Evolutionary conservation across 805 yeast genomes (phyloP), one percentile per base, ranked within the genome.

Genomic region (baker's yeast (Saccharomyces cerevisiae)): DNA sequence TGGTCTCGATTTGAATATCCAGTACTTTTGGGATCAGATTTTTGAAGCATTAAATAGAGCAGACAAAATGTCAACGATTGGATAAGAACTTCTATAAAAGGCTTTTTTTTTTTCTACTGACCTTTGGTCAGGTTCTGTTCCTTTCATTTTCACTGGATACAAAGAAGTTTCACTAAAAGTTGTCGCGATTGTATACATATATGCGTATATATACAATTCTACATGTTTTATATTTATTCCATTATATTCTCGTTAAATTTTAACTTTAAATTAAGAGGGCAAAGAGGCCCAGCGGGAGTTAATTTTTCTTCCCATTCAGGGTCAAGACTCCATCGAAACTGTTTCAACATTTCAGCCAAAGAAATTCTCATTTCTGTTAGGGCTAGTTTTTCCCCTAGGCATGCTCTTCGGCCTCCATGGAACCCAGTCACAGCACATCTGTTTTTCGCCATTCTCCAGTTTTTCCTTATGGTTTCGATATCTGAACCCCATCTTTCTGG

Each of bases 351-450:
- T 43, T 68, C 69, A 6, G 66, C 61, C 4, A 80, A 50, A 9
- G 77, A 70, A 11, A 73, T 63, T 55, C 76, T 74, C 28, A 75
- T 65, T 59, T 80, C 80, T 43, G 67, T 64, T 8, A 81, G 64
- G 1, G 84, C 85, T 62, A 79, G 74, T 58, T 78, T 77, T 59
- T 82, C 85, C 4, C 86, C 86, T 21, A 82, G 63, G 62, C 86
- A 82, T 0, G 84, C 84, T 48, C 86, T 66, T 57, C 71, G 77
- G 9, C 85, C 76, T 6, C 86, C 86, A 62, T 81, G 85, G 57
- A 81, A 81, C 0, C 83, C 76, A 3, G 81, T 76, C 17, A 81
- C 62, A 8, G 70, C 71, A 6, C 78, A 73, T n/a, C 62, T 65
- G 47, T 77, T 70, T 60, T 81, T 81, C 8, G 79, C 73, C 14